Conservation (phyloP, 768 basidiomycete species). For the Suillus sp. region DNA sequence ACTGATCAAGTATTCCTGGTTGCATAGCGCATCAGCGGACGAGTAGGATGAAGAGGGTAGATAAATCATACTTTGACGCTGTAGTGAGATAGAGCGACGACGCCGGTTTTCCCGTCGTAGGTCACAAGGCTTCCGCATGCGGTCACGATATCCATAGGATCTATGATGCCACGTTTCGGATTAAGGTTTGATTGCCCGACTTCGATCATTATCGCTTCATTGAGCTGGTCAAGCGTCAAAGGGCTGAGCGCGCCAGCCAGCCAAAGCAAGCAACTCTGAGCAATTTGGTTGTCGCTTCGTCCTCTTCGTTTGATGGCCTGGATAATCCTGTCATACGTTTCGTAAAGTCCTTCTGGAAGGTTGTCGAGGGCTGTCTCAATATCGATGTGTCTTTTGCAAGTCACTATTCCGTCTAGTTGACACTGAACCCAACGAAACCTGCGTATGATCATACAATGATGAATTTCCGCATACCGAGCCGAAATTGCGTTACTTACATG, state of each 20-base stretch:
- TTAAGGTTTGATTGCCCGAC: not conserved
- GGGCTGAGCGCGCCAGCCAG: constrained; percentile 2
- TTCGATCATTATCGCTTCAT: constrained; percentile 10
- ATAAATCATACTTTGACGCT: constrained; percentile 11
- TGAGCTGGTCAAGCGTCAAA: constrained; percentile 1
- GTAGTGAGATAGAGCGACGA: constrained; percentile 12
- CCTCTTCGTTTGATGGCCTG: constrained; percentile 10
- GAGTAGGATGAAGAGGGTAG: too few species aligned
- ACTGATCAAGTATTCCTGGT: constrained; percentile 1
- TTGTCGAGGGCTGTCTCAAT: constrained; percentile 13
- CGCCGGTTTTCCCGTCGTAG: not conserved
- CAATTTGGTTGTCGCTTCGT: not conserved
- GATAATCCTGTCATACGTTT: constrained; percentile 27
- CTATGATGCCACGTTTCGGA: not conserved
- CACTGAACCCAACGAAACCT: constrained; percentile 18
- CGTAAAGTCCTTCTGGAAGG: constrained; percentile 23
- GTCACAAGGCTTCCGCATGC: constrained; percentile 7
- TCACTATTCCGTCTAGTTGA: constrained; percentile 3
- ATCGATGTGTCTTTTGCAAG: not conserved
- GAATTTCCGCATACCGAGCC: not conserved
- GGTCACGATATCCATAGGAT: constrained; percentile 3
- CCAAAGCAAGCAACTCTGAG: not conserved
- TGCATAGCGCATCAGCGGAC: not conserved
- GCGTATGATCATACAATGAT: not conserved
- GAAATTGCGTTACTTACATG: constrained; percentile 6